Conservation (phyloP, 805 yeast genomes). For the Tetrapisispora phaffii region DNA sequence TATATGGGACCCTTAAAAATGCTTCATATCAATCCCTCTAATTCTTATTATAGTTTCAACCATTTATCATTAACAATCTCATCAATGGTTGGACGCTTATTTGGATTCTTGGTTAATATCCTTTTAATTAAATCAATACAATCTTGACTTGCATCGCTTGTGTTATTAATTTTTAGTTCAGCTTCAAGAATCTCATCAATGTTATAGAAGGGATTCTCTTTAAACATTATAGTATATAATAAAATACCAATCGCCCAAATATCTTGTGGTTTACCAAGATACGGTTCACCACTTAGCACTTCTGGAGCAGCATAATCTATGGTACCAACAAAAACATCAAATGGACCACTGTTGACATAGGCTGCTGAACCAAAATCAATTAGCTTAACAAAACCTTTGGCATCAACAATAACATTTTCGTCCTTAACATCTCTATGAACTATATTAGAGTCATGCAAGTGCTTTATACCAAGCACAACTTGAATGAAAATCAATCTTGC, state of each 20-base stretch:
- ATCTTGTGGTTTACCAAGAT: constrained; percentile 90
- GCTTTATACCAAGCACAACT: constrained; percentile 66
- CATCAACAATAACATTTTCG: constrained; percentile 84
- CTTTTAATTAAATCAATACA: constrained; percentile 51
- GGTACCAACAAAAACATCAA: constrained; percentile 95
- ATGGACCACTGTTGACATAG: constrained; percentile 81
- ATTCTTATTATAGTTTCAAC: constrained; percentile 30
- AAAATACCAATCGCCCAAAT: constrained; percentile 94
- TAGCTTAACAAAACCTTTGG: constrained; percentile 66
- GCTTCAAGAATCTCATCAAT: constrained; percentile 95
- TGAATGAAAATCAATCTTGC: constrained; percentile 72
- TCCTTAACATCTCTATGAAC: constrained; percentile 94
- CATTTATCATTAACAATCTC: constrained; percentile 65
- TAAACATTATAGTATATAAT: constrained; percentile 78
- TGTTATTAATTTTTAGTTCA: constrained; percentile 46
- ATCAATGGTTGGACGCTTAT: constrained; percentile 61
- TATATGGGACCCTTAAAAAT: neutral
- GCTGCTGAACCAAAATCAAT: constrained; percentile 97
- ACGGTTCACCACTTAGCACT: constrained; percentile 77
- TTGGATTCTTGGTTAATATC: constrained; percentile 61
- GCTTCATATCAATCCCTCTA: neutral
- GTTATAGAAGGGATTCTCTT: constrained; percentile 91
- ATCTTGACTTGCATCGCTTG: constrained; percentile 39
- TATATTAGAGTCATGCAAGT: constrained; percentile 75
- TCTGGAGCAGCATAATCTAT: constrained; percentile 98